phyloP scores from a whole-genome alignment of 768 basidiomycete genomes.

The Dentipellis fragilis region DNA sequence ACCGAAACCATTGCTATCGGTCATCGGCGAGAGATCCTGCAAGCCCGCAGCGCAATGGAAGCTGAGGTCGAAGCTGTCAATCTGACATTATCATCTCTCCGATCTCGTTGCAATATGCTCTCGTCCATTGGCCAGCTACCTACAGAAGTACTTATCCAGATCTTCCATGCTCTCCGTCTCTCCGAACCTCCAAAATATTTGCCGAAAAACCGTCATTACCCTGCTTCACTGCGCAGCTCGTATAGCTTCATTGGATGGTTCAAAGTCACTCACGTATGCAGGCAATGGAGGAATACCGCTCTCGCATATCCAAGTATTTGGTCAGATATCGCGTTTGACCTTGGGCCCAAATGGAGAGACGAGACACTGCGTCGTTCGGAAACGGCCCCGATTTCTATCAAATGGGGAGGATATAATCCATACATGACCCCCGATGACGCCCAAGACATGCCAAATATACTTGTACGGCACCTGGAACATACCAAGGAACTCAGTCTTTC shows the following conservation, averaged over 20 bases:
- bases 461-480: background rate
- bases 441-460: background rate
- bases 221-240: background rate
- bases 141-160: background rate
- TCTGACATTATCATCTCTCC: background rate
- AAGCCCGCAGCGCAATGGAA: background rate
- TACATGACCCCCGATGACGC: background rate
- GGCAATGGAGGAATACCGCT: background rate
- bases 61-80: background rate
- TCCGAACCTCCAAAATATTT: too few relatives aligned
- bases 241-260: background rate
- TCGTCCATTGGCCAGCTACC: background rate
- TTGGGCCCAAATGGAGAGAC: background rate
- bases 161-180: background rate
- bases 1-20: background rate
- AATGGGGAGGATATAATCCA: too few relatives aligned
- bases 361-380: too few relatives aligned
- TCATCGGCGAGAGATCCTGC: background rate
- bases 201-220: background rate
- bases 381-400: too few relatives aligned
- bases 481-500: background rate
- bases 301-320: background rate
- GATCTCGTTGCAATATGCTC: background rate
- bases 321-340: background rate
- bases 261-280: background rate